A percentile compares a stretch with the other conserved stretches of the same genome.
Conservation (phyloP, 345 rosid species). For the Theobroma cacao region DNA sequence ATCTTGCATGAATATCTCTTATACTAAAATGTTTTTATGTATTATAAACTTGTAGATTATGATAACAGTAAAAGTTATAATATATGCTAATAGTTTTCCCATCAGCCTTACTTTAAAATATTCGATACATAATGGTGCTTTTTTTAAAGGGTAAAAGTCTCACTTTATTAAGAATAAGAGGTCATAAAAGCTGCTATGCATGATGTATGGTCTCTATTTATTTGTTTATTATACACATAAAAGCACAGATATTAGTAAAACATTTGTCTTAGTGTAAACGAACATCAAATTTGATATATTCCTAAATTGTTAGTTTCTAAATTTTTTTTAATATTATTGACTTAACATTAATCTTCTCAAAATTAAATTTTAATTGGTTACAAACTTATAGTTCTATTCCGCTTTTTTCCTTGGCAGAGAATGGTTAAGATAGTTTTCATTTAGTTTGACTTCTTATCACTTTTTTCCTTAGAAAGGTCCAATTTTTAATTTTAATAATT, state of each 20-base stretch:
- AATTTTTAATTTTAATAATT: too few species aligned
- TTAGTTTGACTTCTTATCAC: background rate
- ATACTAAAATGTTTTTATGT: too few species aligned
- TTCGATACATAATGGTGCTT: background rate
- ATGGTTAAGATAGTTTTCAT: background rate
- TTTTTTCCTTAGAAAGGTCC: background rate
- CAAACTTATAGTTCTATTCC: too few species aligned
- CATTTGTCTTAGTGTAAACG: background rate
- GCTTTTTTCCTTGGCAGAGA: too few species aligned
- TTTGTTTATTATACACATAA: too few species aligned
- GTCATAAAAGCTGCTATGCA: background rate
- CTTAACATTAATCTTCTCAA: too few species aligned
- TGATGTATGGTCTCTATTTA: background rate
- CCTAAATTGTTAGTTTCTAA: too few species aligned
- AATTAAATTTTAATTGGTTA: too few species aligned
- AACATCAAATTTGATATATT: background rate
- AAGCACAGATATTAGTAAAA: background rate
- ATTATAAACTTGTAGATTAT: background rate
- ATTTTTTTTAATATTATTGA: too few species aligned
- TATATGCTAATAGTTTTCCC: background rate
- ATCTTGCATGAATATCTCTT: too few species aligned
- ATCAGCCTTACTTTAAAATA: background rate
- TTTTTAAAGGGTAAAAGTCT: background rate
- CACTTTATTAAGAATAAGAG: background rate
- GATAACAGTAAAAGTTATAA: too few species aligned